Base-by-base conservation (phyloP, 495 filamentous ascomycete species). In the Penicillium arizonense region DNA sequence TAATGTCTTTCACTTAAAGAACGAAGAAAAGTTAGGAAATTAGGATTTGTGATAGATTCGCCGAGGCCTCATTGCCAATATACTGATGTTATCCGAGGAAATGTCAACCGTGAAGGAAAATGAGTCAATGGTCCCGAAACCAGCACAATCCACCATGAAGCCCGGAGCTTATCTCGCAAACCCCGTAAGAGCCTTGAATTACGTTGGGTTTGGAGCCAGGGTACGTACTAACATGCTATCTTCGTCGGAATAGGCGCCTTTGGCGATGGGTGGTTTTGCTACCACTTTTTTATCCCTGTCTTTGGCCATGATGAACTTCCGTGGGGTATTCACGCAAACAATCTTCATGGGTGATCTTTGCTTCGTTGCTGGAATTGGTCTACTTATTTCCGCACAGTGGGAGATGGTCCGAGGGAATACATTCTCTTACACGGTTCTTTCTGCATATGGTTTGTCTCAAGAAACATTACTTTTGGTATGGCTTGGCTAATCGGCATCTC, bases 371-470 rank as follows among this genome's bases (percentile, higher is more conserved):
- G 34, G 41, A 10, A 26, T 56, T 14, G 53, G 53, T 3, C 42
- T 56, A 14, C 34, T 56, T 3, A 56, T 56, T 32, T 51, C 53
- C 14, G 53, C 53, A 4, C 53, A 56, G 28, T 56, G 53, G 53
- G 53, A 51, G 13, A 56, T 56, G 53, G 53, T 56, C 12, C 41
- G 42, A 3, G 53, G 53, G 3, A 56, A 56, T 30, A 56, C 53
- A 12, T 50, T 56, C 23, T 39, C 47, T 1, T 56, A 51, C 40
- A 56, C 53, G 0, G 53, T 56, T 32, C 44, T 66, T 30, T 40
- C 54, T 34, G 63, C 59, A 18, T 66, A 59, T 38, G 63, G 63
- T 62, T 35, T 49, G 59, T 45, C 14, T 42, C 40, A 39, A 12
- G 28, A 24, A 26, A 21, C 30, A 30, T 26, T 3, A 7, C 11